Base-by-base conservation (phyloP, 495 filamentous ascomycete genomes). In the Chlorociboria aeruginascens region DNA sequence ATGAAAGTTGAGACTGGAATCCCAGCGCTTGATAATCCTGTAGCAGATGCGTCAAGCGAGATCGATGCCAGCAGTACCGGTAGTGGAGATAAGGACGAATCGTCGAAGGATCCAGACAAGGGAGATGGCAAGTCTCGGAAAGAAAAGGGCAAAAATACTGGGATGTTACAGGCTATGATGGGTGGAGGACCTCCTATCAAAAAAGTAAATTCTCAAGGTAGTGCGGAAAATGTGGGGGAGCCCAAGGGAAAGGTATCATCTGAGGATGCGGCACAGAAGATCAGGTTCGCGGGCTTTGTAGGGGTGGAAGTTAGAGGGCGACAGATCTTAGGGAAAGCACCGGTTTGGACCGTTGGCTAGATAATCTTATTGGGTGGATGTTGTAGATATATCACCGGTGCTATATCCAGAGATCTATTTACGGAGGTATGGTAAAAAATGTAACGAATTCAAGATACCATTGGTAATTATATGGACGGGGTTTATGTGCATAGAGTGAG, bases 1-100 rank as follows among this genome's bases (percentile, higher is more conserved):
- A 96, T 96, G 90, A 94, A 88, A 53, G 64, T 84, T 8, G 93
- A 97, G 64, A 73, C 74, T 16, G 38, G 38, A n/a, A 72, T 96
- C 10, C 86, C 89, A 6, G 67, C 85, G 0, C 68, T 97, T 31
- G 76, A 76, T 13, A 70, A 70, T 28, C 68, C 73, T 0, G 66
- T 72, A 10, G 67, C 70, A 10, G 57, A 47, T 6, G 53, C 57
- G 3, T 52, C 51, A 11, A 55, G 52, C 33, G 73, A 79, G 8
- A 67, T 59, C 40, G 69, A 69, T 40, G 64, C 59, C 17, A 68
- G 72, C 37, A 64, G 60, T 25, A 72, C 66, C 10, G 62, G 54
- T 4, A 72, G 75, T 38, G 71, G 69, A 32, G 60, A 55, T 52
- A 60, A 57, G 32, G 57, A 60, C n/a, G 52, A 55, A 0, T 29